phyloP scores from a whole-genome alignment of 106 monocot genomes.

The Triglochin maritima region DNA sequence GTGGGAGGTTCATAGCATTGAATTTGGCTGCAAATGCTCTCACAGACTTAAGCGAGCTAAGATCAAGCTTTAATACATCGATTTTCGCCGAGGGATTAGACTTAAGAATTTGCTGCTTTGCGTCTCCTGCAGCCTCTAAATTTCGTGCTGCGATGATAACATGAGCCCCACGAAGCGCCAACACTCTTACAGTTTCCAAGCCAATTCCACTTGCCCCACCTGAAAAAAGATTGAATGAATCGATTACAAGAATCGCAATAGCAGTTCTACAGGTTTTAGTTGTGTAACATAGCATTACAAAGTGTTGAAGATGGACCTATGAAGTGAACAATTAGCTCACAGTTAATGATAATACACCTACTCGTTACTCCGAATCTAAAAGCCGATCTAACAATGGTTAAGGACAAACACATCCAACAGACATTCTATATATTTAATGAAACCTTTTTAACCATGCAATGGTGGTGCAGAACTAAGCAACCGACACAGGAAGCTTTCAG shows the following conservation, averaged over 20 bases:
- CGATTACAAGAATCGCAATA: background rate
- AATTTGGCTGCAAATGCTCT: conserved; percentile 52
- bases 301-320: background rate
- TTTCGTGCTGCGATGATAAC: conserved; percentile 80
- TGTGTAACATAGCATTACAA: background rate
- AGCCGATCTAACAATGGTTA: background rate
- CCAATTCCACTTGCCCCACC: conserved; percentile 91
- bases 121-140: conserved; percentile 34
- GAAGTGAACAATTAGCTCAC: background rate
- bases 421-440: too few relatives aligned
- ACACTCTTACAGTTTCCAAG: conserved; percentile 65
- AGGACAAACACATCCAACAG: too few relatives aligned
- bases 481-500: too few relatives aligned
- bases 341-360: background rate
- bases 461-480: too few relatives aligned
- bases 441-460: too few relatives aligned
- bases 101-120: conserved; percentile 36
- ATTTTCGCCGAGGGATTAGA: conserved; percentile 35
- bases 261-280: too few relatives aligned
- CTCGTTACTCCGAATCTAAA: background rate
- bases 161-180: conserved; percentile 72
- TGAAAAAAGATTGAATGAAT: conserved; percentile 1
- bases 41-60: conserved; percentile 71
- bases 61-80: conserved; percentile 71
- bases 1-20: conserved; percentile 43